Evolutionary conservation across 768 basidiomycete species (phyloP).

Genomic region (Amanita rubescens): DNA sequence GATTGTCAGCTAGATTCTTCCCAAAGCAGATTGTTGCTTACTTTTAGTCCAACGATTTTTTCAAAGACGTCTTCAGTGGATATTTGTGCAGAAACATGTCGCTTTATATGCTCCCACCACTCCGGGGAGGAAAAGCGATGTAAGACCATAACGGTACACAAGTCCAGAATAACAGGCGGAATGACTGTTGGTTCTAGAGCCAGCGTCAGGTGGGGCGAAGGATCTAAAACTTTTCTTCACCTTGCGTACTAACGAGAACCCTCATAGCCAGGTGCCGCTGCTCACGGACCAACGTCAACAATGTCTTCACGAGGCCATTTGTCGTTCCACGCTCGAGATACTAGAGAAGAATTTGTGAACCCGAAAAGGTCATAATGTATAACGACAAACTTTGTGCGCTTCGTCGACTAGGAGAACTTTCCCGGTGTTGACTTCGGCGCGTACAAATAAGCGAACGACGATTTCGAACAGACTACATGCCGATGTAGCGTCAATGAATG

Average conservation of each 20-base stretch:
- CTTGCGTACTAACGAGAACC: conserved; percentile 70
- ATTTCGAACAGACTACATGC: conserved; percentile 72
- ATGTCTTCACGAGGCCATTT: conserved; percentile 48
- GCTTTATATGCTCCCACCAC: conserved; percentile 66
- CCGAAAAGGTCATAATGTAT: conserved; percentile 19
- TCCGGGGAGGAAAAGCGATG: conserved; percentile 71
- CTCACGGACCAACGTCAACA: conserved; percentile 55
- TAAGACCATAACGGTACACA: conserved; percentile 57
- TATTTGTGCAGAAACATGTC: conserved; percentile 62
- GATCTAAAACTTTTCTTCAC: conserved; percentile 19
- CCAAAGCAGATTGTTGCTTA: conserved; percentile 17
- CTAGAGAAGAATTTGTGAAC: conserved; percentile 30
- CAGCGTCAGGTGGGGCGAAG: conserved; percentile 4
- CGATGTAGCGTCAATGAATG: conserved; percentile 59
- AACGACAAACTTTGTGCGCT: conserved; percentile 52
- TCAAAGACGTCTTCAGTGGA: conserved; percentile 51
- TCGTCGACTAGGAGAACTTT: conserved; percentile 71
- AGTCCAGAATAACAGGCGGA: conserved; percentile 57
- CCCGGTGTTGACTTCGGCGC: conserved; percentile 51
- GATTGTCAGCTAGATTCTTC: background rate
- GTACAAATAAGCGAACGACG: conserved; percentile 54
- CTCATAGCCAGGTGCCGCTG: conserved; percentile 70
- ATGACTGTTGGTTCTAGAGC: conserved; percentile 63
- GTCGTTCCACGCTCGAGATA: conserved; percentile 38
- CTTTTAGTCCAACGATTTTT: conserved; percentile 57